These are phyloP conservation scores for Paxillus rubicundulus DNA, from an alignment of 768 basidiomycete genomes.

Conservation along the genomic window DNA sequence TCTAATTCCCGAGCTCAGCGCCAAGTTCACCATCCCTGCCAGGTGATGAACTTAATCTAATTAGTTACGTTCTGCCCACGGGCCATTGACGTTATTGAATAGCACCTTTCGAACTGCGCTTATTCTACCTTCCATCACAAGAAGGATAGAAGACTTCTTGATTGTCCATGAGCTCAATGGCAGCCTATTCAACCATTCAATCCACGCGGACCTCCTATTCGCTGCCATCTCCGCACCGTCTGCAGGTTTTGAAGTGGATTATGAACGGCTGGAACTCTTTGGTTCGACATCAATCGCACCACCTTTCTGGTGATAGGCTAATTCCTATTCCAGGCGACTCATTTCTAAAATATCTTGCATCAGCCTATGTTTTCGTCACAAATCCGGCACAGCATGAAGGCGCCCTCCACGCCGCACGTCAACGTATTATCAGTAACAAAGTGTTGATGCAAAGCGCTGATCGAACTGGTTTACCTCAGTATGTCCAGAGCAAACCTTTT, in stretches of 20 bases:
- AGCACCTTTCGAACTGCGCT: constrained; percentile 69
- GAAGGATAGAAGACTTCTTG: constrained; percentile 69
- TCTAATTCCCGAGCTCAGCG: constrained; percentile 81
- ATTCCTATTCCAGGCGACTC: constrained; percentile 56
- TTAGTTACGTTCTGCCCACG: constrained; percentile 15
- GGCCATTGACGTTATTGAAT: constrained; percentile 19
- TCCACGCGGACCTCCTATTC: constrained; percentile 59
- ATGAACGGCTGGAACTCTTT: constrained; percentile 81
- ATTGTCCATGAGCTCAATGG: constrained; percentile 79
- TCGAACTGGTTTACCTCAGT: constrained; percentile 61
- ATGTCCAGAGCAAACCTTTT: constrained; percentile 72
- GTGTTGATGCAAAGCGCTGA: constrained; percentile 55
- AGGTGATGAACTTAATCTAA: constrained; percentile 46
- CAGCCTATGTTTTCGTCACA: constrained; percentile 71
- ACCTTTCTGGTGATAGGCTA: constrained; percentile 21
- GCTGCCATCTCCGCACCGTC: constrained; percentile 71
- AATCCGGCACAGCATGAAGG: constrained; percentile 66
- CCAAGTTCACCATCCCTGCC: constrained; percentile 67
- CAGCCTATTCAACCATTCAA: constrained; percentile 57
- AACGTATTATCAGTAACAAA: constrained; percentile 74
- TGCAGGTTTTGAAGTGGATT: constrained; percentile 67
- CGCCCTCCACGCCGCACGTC: constrained; percentile 61
- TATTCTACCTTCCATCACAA: constrained; percentile 71
- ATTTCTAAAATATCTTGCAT: constrained; percentile 76
- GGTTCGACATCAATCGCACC: constrained; percentile 43